Evolutionary conservation across 192 early-diverging fungal genomes (phyloP).

Genomic region (Phycomyces nitens): DNA sequence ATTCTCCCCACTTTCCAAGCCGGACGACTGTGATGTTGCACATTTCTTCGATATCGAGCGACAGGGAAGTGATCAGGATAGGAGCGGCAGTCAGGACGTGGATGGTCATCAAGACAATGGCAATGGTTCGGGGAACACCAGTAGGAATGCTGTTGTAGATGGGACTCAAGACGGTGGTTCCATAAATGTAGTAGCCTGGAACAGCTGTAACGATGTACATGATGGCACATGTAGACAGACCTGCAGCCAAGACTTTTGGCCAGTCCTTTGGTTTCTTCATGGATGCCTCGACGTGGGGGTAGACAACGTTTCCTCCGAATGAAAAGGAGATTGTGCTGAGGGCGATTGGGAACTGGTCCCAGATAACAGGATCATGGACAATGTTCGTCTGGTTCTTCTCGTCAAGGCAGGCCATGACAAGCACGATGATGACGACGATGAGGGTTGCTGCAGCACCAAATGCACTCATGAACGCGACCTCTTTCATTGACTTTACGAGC

Average conservation of each 20-base stretch:
- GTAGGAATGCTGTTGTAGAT: constrained; percentile 55
- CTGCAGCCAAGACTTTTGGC: constrained; percentile 48
- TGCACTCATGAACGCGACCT: constrained; percentile 53
- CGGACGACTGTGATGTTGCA: constrained; percentile 39
- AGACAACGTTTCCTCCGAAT: constrained; percentile 70
- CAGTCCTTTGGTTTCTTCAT: constrained; percentile 58
- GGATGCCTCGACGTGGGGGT: constrained; percentile 63
- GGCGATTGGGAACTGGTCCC: constrained; percentile 55
- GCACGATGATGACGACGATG: constrained; percentile 56
- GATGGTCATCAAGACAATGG: constrained; percentile 57
- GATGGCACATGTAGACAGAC: constrained; percentile 51
- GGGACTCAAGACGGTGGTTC: constrained; percentile 47
- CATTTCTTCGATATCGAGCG: constrained; percentile 58
- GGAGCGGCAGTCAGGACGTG: constrained; percentile 69
- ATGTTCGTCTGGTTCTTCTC: constrained; percentile 40
- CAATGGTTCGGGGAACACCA: constrained; percentile 43
- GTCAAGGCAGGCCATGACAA: constrained; percentile 46
- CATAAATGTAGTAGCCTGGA: constrained; percentile 64
- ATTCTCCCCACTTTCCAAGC: constrained; percentile 35
- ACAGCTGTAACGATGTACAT: constrained; percentile 64
- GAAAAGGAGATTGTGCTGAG: constrained; percentile 64
- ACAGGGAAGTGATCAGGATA: constrained; percentile 60
- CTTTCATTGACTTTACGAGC: constrained; percentile 62
- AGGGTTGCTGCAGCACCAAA: constrained; percentile 63
- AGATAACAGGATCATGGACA: constrained; percentile 38